Percentiles rank a stretch among this genome's conserved stretches.
phyloP scores from a whole-genome alignment of 2,329 filamentous ascomycete species.

The Fusarium brevicatenulatum region DNA sequence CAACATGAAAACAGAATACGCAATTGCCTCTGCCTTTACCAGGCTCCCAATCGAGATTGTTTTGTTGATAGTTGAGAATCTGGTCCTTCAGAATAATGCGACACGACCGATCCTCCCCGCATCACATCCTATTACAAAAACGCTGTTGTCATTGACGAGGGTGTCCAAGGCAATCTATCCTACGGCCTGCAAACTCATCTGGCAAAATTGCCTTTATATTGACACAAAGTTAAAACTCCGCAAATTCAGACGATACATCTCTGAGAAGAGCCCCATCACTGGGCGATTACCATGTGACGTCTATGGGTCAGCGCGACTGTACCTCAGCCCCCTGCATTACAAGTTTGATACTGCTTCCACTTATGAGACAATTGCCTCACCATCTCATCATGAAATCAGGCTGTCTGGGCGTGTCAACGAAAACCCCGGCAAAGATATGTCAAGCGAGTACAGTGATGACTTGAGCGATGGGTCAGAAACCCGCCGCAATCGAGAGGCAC shows the following conservation, averaged over 20 bases:
- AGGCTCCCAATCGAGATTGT: constrained; percentile 17
- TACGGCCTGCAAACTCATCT: constrained; percentile 7
- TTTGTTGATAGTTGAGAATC: constrained; percentile 14
- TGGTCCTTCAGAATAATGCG: background rate
- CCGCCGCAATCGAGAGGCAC: too few relatives aligned
- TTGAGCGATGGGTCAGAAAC: background rate
- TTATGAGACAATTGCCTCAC: accelerated
- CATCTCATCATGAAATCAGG: accelerated
- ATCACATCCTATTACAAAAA: constrained; percentile 2
- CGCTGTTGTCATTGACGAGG: constrained; percentile 12
- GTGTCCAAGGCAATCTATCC: constrained; percentile 9
- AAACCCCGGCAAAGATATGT: too few relatives aligned
- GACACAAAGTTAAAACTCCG: background rate
- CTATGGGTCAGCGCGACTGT: background rate
- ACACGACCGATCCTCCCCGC: constrained; percentile 7
- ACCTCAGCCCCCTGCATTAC: background rate
- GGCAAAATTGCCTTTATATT: constrained; percentile 23
- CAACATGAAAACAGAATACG: background rate
- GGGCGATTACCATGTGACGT: background rate
- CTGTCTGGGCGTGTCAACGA: background rate
- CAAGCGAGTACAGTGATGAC: too few relatives aligned
- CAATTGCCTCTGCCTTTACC: accelerated
- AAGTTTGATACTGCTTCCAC: background rate
- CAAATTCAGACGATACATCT: background rate
- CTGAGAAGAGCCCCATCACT: background rate